These are phyloP conservation scores for Brettanomyces custersianus DNA, from an alignment of 805 yeast genomes.

Conservation along the genomic window DNA sequence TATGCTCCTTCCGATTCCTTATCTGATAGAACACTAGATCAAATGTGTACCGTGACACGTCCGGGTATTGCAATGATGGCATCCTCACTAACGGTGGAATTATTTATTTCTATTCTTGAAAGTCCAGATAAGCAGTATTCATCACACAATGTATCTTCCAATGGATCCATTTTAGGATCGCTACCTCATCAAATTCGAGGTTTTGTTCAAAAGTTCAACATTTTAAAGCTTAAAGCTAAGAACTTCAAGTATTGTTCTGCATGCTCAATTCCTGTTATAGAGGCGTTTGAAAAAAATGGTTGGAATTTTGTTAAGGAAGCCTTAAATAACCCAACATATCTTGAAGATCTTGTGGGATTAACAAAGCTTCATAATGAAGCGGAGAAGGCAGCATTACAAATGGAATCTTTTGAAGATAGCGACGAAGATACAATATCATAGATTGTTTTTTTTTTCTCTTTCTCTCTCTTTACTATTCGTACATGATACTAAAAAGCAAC, in stretches of 20 bases:
- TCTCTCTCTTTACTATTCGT: background rate
- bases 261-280: conserved; percentile 58
- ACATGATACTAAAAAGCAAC: background rate
- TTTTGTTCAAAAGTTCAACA: conserved; percentile 57
- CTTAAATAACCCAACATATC: conserved; percentile 51
- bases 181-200: conserved; percentile 91
- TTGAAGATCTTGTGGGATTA: conserved; percentile 77
- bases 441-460: background rate
- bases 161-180: conserved; percentile 47
- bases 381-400: conserved; percentile 36
- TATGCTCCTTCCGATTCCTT: conserved; percentile 88
- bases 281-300: conserved; percentile 40
- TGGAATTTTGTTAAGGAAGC: conserved; percentile 81
- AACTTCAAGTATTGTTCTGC: conserved; percentile 79
- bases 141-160: conserved; percentile 19
- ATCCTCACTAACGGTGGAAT: conserved; percentile 77
- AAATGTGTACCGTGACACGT: conserved; percentile 97
- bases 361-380: conserved; percentile 64
- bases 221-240: conserved; percentile 58
- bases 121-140: conserved; percentile 43
- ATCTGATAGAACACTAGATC: conserved; percentile 85
- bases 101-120: conserved; percentile 67
- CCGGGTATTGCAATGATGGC: conserved; percentile 94
- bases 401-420: conserved; percentile 29
- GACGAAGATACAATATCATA: conserved; percentile 21